These are phyloP conservation scores for Penicillium soppii DNA, from an alignment of 495 filamentous ascomycete genomes.

Conservation along the genomic window DNA sequence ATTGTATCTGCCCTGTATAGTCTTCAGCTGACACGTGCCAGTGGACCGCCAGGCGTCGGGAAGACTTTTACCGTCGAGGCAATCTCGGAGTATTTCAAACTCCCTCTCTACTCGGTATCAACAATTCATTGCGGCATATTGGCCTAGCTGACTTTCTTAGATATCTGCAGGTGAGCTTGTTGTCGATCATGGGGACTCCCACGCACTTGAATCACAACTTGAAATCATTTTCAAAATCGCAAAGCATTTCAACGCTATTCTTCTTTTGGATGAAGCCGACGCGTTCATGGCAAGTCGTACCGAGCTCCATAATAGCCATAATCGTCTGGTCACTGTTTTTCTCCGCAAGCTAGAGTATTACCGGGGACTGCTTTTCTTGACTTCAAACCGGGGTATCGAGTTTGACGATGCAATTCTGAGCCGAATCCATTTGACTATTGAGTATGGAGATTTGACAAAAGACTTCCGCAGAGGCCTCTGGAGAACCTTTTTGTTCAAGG, in stretches of 20 bases:
- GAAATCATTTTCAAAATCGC: constrained; percentile 26
- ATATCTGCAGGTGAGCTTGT: constrained; percentile 23
- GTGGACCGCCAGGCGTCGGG: constrained; percentile 31
- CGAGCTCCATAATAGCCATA: constrained; percentile 22
- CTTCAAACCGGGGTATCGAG: constrained; percentile 25
- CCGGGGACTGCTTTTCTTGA: constrained; percentile 37
- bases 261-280: constrained; percentile 48
- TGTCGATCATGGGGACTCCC: constrained; percentile 17
- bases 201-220: constrained; percentile 20
- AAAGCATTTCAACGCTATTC: constrained; percentile 30
- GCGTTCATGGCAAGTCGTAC: constrained; percentile 35
- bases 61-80: constrained; percentile 36
- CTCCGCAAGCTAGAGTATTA: constrained; percentile 59
- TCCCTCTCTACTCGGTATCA: constrained; percentile 26
- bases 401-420: constrained; percentile 46
- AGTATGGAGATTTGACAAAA: constrained; percentile 38
- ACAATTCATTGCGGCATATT: not conserved
- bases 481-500: constrained; percentile 13
- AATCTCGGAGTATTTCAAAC: constrained; percentile 28
- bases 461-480: constrained; percentile 24
- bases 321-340: constrained; percentile 41
- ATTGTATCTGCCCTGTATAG: not conserved
- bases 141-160: constrained; percentile 13
- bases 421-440: constrained; percentile 44
- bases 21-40: constrained; percentile 13